These are phyloP conservation scores for Globisporangium nagaii DNA, from an alignment of 352 stramenopile species.

Conservation along the genomic window DNA sequence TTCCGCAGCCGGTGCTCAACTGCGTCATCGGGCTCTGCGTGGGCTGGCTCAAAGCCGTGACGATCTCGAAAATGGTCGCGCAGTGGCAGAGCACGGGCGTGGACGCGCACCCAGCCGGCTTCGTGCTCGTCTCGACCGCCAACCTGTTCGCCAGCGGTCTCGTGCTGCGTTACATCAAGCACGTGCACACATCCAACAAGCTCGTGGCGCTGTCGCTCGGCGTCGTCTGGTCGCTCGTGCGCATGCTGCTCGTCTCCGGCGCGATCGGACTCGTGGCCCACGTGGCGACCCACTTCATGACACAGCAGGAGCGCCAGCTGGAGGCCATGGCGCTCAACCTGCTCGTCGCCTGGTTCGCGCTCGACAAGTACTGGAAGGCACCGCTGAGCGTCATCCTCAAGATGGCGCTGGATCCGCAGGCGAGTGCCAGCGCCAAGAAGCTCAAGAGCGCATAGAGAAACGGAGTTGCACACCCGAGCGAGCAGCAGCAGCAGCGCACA, in stretches of 20 bases:
- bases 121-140: constrained; percentile 52
- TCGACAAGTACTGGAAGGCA: constrained; percentile 71
- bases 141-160: constrained; percentile 69
- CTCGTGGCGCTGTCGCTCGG: constrained; percentile 31
- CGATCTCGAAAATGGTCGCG: constrained; percentile 54
- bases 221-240: constrained; percentile 33
- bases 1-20: constrained; percentile 43
- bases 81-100: constrained; percentile 43
- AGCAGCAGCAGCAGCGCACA: constrained; percentile 2
- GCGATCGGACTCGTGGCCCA: constrained; percentile 48
- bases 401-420: constrained; percentile 9
- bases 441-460: constrained; percentile 17
- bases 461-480: not conserved
- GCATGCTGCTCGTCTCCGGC: constrained; percentile 34
- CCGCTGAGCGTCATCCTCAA: constrained; percentile 31
- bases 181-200: constrained; percentile 35
- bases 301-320: constrained; percentile 34
- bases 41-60: constrained; percentile 72
- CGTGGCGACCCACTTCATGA: constrained; percentile 52
- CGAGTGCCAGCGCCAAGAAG: constrained; percentile 9
- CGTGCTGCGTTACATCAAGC: constrained; percentile 46
- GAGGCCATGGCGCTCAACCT: constrained; percentile 58
- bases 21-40: constrained; percentile 49
- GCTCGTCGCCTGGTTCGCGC: constrained; percentile 57
- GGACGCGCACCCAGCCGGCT: constrained; percentile 46